A percentile compares a stretch with the other conserved stretches of the same genome.
phyloP scores from a whole-genome alignment of 148 eudicot species.

The Simmondsia chinensis region DNA sequence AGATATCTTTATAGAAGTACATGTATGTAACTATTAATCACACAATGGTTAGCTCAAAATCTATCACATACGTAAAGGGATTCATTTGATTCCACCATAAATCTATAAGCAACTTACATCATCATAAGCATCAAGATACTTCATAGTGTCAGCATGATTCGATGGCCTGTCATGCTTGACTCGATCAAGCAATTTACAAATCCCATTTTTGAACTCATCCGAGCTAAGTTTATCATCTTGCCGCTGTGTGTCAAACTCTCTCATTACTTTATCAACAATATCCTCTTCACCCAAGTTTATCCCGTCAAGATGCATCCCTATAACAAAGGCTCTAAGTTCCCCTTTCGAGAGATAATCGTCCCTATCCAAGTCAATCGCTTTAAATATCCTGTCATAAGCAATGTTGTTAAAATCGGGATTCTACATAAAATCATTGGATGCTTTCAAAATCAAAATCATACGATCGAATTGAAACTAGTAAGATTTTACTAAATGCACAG shows the following conservation, averaged over 20 bases:
- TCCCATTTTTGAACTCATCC: slow-evolving; percentile 51
- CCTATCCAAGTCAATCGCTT: slow-evolving; percentile 33
- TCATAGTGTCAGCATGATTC: slow-evolving; percentile 18
- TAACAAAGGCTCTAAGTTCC: slow-evolving; percentile 60
- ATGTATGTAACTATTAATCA: too few species aligned
- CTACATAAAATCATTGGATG: too few species aligned
- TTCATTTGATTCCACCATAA: too few species aligned
- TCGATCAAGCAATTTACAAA: slow-evolving; percentile 42
- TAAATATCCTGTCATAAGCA: slow-evolving; percentile 56
- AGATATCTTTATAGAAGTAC: too few species aligned
- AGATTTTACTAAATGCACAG: too few species aligned
- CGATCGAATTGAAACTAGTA: too few species aligned
- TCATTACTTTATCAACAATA: slow-evolving; percentile 46
- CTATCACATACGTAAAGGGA: too few species aligned
- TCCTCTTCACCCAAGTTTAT: slow-evolving; percentile 38
- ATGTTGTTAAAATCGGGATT: too few species aligned
- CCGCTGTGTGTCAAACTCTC: slow-evolving; percentile 47
- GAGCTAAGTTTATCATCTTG: slow-evolving; percentile 27
- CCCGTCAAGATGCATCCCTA: slow-evolving; percentile 60
- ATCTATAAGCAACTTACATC: slow-evolving; percentile 25
- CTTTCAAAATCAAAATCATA: too few species aligned
- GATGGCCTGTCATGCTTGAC: slow-evolving; percentile 20
- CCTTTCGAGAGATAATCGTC: slow-evolving; percentile 36
- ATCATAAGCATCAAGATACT: slow-evolving; percentile 32
- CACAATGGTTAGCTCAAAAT: too few species aligned